Evolutionary conservation across 495 filamentous ascomycete species (phyloP).

Genomic region (Geopyxis carbonaria): DNA sequence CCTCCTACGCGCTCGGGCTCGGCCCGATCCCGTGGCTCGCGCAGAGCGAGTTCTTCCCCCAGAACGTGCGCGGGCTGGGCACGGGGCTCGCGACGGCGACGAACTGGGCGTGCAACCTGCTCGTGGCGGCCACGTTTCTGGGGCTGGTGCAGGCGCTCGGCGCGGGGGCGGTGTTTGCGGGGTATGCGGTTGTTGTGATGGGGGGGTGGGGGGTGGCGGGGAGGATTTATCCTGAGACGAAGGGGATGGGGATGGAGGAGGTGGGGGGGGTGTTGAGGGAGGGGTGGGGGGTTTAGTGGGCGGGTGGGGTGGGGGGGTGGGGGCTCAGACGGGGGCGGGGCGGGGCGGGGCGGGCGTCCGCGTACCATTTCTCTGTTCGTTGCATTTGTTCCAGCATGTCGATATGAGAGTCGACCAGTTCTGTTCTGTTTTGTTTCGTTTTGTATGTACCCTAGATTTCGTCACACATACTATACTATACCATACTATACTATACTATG

Average conservation of each 20-base stretch:
- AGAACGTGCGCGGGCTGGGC: constrained; percentile 65
- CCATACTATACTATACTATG: too few relatives aligned
- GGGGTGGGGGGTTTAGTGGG: constrained; percentile 45
- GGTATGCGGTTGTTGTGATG: constrained; percentile 55
- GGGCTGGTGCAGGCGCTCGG: constrained; percentile 66
- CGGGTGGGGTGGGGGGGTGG: too few relatives aligned
- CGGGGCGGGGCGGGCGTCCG: too few relatives aligned
- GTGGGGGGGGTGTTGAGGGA: constrained; percentile 54
- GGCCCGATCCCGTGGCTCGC: constrained; percentile 81
- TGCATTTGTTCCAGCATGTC: too few relatives aligned
- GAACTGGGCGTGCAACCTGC: constrained; percentile 77
- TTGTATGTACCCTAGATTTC: too few relatives aligned
- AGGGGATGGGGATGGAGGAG: constrained; percentile 64
- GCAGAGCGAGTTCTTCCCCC: constrained; percentile 76
- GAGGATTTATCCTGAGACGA: constrained; percentile 71
- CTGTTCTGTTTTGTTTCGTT: too few relatives aligned
- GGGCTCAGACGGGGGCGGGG: too few relatives aligned
- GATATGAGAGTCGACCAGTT: too few relatives aligned
- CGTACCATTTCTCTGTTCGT: too few relatives aligned
- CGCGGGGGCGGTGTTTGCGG: constrained; percentile 58
- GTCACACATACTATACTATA: too few relatives aligned
- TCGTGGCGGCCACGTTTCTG: constrained; percentile 76
- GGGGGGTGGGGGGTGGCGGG: constrained; percentile 49
- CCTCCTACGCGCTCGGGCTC: constrained; percentile 70
- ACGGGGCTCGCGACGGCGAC: constrained; percentile 70